Base-by-base conservation (phyloP, 805 yeast species). In the Ascoidea asiatica region DNA sequence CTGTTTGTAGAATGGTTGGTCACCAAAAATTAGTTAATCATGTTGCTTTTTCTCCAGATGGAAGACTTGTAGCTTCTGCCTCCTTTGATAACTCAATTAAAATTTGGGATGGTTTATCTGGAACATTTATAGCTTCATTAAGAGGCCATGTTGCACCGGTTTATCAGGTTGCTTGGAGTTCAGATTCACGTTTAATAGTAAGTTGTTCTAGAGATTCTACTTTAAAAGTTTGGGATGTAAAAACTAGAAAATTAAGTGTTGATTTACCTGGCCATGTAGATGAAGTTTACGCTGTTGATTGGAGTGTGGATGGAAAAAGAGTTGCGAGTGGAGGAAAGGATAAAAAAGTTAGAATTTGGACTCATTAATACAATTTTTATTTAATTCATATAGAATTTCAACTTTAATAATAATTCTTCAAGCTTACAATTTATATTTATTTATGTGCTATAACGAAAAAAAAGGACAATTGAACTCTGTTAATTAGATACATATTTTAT, bases 301-400 rank as follows among this genome's bases (percentile, higher is more conserved):
- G 98, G 98, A 85, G 96, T 66, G 77, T 82, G 45, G 98, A 92
- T 59, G 98, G 98, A 40, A 75, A 75, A 51, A 72, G 81, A 52
- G 97, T 92, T 11, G 95, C 90, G n/a, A 85, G 96, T 59, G 98
- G 97, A 19, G 97, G 98, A 43, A 89, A 88, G 58, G 98, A 92
- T 61, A 92, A 89, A 61, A 82, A 82, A 72, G 88, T 92, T 20
- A 73, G 97, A 56, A 66, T 92, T 47, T 92, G 98, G 98, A 77
- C 92, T n/a, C 86, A 80, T 57, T 81, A 57, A 52, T 11, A 29
- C 15, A n/a, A n/a, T n/a, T n/a, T n/a, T 43, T 19, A 21, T 21
- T 19, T 23, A 46, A 19, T 20, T 44, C n/a, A n/a, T 19, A 20
- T n/a, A n/a, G n/a, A n/a, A n/a, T n/a, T n/a, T n/a, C n/a, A n/a